Percentiles rank a stretch among this genome's conserved stretches.
These are phyloP conservation scores for Penicillium flavigenum DNA, from an alignment of 495 filamentous ascomycete genomes.

Conservation along the genomic window DNA sequence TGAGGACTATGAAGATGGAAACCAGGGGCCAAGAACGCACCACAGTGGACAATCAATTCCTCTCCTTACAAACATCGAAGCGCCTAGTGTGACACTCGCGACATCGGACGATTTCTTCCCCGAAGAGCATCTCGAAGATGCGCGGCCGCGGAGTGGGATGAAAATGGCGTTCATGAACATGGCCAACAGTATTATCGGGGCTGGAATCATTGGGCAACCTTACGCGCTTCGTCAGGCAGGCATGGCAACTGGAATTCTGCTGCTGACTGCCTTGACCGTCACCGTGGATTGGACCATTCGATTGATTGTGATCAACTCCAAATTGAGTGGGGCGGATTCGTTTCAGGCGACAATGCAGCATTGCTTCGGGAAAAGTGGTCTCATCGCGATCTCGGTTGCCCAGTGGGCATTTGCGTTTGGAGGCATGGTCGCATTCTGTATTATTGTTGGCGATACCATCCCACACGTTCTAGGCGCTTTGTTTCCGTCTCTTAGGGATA, in stretches of 20 bases:
- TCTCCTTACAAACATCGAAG: conserved; percentile 81
- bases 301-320: conserved; percentile 93
- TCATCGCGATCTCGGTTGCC: conserved; percentile 84
- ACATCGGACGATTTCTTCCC: conserved; percentile 57
- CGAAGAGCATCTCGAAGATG: conserved; percentile 59
- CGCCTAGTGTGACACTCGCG: conserved; percentile 82
- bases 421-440: conserved; percentile 96
- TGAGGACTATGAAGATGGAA: conserved; percentile 52
- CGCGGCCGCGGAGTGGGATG: conserved; percentile 65
- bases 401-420: conserved; percentile 99
- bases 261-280: conserved; percentile 76
- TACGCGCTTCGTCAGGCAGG: conserved; percentile 93
- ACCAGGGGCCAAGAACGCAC: conserved; percentile 22
- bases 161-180: conserved; percentile 93
- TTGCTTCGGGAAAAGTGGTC: conserved; percentile 84
- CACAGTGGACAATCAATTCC: conserved; percentile 58
- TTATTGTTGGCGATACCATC: conserved; percentile 95
- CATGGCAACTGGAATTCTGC: conserved; percentile 70
- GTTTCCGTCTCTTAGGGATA: conserved; percentile 71
- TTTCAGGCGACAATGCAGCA: conserved; percentile 94
- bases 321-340: conserved; percentile 84
- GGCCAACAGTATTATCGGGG: conserved; percentile 97
- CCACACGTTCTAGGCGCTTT: conserved; percentile 81
- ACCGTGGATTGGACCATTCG: conserved; percentile 95
- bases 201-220: conserved; percentile 95